Percentiles rank a stretch among this genome's conserved stretches.
These are phyloP conservation scores for Heliamphora ciliata DNA, from an alignment of 179 eudicot species.

Conservation along the genomic window DNA sequence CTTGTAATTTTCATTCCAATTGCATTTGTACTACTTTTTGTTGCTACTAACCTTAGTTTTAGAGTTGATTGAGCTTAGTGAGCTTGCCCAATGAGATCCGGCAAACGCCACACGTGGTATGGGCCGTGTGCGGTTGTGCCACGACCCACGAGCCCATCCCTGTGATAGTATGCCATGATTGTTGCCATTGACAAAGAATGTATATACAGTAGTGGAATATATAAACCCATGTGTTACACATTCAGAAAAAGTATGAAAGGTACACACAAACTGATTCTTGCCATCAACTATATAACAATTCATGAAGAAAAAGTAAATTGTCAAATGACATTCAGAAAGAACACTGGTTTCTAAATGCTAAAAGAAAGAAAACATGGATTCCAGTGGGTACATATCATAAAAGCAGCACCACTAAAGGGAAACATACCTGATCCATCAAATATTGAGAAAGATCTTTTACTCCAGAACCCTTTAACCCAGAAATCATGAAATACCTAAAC, in stretches of 20 bases:
- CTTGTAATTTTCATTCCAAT: no score
- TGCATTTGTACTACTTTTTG: no score
- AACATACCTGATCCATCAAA: conserved; percentile 71
- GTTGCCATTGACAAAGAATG: no score
- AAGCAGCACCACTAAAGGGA: conserved; percentile 10
- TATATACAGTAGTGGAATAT: no score
- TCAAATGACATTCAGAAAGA: neutral
- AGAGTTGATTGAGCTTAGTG: no score
- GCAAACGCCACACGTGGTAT: no score
- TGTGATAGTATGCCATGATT: no score
- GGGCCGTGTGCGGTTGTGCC: no score
- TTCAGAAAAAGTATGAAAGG: neutral
- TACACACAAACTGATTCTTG: no score
- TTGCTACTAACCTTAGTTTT: no score
- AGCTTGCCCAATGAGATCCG: no score
- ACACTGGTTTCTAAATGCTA: neutral
- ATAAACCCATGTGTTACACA: neutral
- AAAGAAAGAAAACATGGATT: neutral
- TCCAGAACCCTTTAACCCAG: conserved; percentile 94
- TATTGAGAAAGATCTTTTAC: conserved; percentile 68
- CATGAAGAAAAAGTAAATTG: neutral
- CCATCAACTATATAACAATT: neutral
- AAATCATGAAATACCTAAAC: conserved; percentile 72
- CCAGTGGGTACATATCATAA: neutral
- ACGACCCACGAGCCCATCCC: no score